A percentile compares a stretch with the other conserved stretches of the same genome.
These are phyloP conservation scores for Backusella psychrophila DNA, from an alignment of 192 early-diverging fungal species.

Conservation along the genomic window DNA sequence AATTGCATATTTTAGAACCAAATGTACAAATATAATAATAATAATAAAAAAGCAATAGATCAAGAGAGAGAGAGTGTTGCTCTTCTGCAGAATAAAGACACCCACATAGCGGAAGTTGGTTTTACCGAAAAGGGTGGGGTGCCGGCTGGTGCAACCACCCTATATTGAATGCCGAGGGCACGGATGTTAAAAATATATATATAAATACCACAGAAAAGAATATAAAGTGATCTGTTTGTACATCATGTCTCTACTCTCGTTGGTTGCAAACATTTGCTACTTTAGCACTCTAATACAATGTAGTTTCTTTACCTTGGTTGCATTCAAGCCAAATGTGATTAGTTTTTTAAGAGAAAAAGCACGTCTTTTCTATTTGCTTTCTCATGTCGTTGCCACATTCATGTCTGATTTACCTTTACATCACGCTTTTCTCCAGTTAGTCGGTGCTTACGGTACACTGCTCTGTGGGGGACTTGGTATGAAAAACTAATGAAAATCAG, in stretches of 20 bases:
- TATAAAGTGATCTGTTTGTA: background rate
- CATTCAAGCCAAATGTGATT: background rate
- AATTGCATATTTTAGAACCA: slow-evolving; percentile 17
- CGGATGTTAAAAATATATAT: background rate
- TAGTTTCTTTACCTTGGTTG: background rate
- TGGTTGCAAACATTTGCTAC: background rate
- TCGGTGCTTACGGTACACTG: background rate
- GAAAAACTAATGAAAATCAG: background rate
- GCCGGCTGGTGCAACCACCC: background rate
- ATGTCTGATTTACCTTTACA: background rate
- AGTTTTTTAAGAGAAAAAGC: background rate
- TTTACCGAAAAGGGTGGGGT: background rate
- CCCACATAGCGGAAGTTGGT: background rate
- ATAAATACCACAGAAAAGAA: background rate
- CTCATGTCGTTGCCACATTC: background rate
- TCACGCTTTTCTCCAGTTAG: background rate
- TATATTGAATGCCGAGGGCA: background rate
- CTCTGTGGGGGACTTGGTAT: background rate
- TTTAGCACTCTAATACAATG: background rate
- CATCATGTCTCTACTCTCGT: background rate
- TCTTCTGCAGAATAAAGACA: no score
- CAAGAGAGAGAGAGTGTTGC: no score
- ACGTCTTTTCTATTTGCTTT: background rate
- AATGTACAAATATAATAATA: background rate
- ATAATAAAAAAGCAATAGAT: background rate